Conservation (phyloP, 345 rosid genomes). For the Conringia planisiliqua region DNA sequence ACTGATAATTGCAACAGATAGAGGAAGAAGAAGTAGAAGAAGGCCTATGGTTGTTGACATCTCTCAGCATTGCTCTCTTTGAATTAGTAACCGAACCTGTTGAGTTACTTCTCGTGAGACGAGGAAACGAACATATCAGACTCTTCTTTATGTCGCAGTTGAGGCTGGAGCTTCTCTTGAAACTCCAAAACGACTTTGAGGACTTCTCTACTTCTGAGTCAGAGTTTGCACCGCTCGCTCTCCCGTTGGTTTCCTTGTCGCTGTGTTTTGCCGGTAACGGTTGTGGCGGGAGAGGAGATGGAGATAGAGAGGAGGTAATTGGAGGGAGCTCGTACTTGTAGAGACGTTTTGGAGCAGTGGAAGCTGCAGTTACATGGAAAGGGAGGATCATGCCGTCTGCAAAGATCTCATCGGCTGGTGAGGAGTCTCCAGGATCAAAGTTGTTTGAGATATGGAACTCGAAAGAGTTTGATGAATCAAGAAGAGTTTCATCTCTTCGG, state of each 20-base stretch:
- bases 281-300: conserved; percentile 38
- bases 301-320: conserved; percentile 39
- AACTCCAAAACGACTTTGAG: conserved; percentile 73
- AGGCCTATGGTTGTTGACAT: conserved; percentile 34
- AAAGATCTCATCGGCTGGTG: conserved; percentile 76
- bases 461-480: conserved; percentile 52
- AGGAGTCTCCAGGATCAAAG: conserved; percentile 40
- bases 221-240: conserved; percentile 18
- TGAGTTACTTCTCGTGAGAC: conserved; percentile 65
- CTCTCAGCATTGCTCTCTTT: conserved; percentile 36
- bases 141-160: conserved; percentile 54
- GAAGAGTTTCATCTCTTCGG: conserved; percentile 40
- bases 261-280: conserved; percentile 24
- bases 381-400: conserved; percentile 67
- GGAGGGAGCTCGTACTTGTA: conserved; percentile 31
- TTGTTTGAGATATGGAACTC: conserved; percentile 57
- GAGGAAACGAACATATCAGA: conserved; percentile 54
- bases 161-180: conserved; percentile 71
- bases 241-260: conserved; percentile 17
- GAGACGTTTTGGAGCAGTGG: conserved; percentile 23
- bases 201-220: conserved; percentile 39
- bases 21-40: conserved; percentile 27
- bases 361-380: conserved; percentile 22
- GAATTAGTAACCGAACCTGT: conserved; percentile 53
- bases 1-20: conserved; percentile 32